Percentiles rank a stretch among this genome's conserved stretches.
Conservation (phyloP, 257 asterid genomes). For the Mentha longifolia region DNA sequence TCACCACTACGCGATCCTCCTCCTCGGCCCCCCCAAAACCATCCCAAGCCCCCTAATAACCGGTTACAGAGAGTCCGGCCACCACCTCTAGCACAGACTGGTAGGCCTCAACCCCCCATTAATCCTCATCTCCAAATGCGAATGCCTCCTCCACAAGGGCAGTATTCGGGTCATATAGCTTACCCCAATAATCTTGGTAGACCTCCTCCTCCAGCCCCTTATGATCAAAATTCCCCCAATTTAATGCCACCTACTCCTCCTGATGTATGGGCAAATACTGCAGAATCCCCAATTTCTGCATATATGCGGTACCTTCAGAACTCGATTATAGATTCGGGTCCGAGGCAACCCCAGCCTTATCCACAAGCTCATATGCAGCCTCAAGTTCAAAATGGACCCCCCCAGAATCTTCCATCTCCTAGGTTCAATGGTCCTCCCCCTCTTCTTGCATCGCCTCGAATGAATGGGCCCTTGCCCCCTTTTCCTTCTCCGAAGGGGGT, state of each 20-base stretch:
- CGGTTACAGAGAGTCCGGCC: slow-evolving; percentile 84
- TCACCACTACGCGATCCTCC: slow-evolving; percentile 72
- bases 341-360: slow-evolving; percentile 41
- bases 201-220: slow-evolving; percentile 51
- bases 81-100: slow-evolving; percentile 74
- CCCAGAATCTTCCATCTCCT: slow-evolving; percentile 50
- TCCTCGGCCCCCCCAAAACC: slow-evolving; percentile 67
- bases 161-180: slow-evolving; percentile 45
- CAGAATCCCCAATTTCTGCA: slow-evolving; percentile 86
- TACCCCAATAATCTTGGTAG: slow-evolving; percentile 52
- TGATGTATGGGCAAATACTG: slow-evolving; percentile 73
- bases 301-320: slow-evolving; percentile 89
- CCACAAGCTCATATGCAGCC: slow-evolving; percentile 41
- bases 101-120: slow-evolving; percentile 64
- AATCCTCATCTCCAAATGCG: slow-evolving; percentile 51
- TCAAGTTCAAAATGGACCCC: slow-evolving; percentile 49
- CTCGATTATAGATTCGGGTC: slow-evolving; percentile 65
- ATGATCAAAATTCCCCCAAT: slow-evolving; percentile 60
- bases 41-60: slow-evolving; percentile 68
- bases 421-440: slow-evolving; percentile 58
- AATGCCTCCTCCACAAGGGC: slow-evolving; percentile 45
- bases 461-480: slow-evolving; percentile 60
- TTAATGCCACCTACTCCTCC: slow-evolving; percentile 57
- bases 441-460: slow-evolving; percentile 54
- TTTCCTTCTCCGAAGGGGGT: slow-evolving; percentile 59